Evolutionary conservation across 352 stramenopile genomes (phyloP), one percentile per base, ranked within the genome.

Genomic region (Pythium chondricola): DNA sequence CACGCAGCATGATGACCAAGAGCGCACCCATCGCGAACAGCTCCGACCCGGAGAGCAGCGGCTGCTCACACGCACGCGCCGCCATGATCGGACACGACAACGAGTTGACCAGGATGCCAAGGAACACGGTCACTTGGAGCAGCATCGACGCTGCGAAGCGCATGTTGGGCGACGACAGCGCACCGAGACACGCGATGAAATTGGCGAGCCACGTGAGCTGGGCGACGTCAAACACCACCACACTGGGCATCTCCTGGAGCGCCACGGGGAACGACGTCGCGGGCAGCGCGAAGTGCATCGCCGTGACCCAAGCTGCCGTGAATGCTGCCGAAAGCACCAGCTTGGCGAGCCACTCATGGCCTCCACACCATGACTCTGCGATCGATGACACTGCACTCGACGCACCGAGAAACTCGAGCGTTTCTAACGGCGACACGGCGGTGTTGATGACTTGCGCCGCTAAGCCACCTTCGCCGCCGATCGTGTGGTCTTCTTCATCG

Each of bases 41-140:
- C 26, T 60, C 52, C 29, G 25, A 54, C 14, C 25, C 37, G 1
- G 43, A 50, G 0, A 60, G 30, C 16, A 60, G 32, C 11, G 52
- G 37, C 43, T 54, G 18, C 3, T 43, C 36, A 20, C 52, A 60
- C 30, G 32, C 40, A 38, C 43, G 38, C 29, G 49, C 37, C 2
- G 43, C 47, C 18, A 60, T 30, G 25, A 60, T 41, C 7, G 52
- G 52, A 44, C 52, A 63, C 25, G 35, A 35, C 35, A 85, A 77
- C 48, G 76, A 77, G 60, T 91, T 91, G 52, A 85, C 75, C 27
- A 83, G 48, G 17, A 90, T 51, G 17, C 71, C 83, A 39, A 88
- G 88, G 17, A 88, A 71, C 16, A 55, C 49, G 50, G 85, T 88
- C 14, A 54, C 25, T 52, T 87, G 65, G 18, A 85, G 56, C 10